These are phyloP conservation scores for Xanthoconium stramineum DNA, from an alignment of 768 basidiomycete genomes.

Conservation along the genomic window DNA sequence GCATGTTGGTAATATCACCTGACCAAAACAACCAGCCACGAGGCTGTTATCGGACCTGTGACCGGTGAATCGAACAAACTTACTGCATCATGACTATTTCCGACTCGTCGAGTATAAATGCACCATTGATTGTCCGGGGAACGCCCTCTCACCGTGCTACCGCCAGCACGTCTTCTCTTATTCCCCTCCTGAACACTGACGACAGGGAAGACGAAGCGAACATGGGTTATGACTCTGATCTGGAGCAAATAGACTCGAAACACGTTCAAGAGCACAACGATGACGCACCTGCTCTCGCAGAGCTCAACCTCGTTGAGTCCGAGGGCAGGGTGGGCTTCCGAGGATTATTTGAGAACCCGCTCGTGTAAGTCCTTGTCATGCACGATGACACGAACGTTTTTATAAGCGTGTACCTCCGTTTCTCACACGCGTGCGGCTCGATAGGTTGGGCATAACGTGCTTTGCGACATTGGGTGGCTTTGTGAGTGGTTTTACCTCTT, in stretches of 20 bases:
- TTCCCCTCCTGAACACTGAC: slow-evolving; percentile 4
- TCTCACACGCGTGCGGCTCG: background rate
- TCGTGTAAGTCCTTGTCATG: slow-evolving; percentile 19
- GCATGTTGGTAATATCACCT: too few relatives aligned
- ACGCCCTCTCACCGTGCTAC: slow-evolving; percentile 1
- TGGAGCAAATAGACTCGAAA: background rate
- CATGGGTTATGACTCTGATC: slow-evolving; percentile 9
- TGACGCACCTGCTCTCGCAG: background rate
- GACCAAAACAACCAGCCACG: too few relatives aligned
- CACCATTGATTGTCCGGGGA: background rate
- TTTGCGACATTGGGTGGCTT: slow-evolving; percentile 33
- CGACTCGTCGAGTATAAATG: slow-evolving; percentile 18
- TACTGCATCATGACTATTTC: background rate
- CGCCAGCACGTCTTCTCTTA: slow-evolving; percentile 15
- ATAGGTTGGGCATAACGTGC: slow-evolving; percentile 30
- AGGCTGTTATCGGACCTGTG: too few relatives aligned
- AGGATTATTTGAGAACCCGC: slow-evolving; percentile 28
- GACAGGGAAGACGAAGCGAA: slow-evolving; percentile 7
- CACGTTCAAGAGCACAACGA: background rate
- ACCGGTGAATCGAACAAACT: too few relatives aligned
- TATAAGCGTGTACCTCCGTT: background rate
- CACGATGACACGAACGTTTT: background rate
- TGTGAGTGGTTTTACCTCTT: slow-evolving; percentile 15
- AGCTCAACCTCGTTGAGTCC: slow-evolving; percentile 10
- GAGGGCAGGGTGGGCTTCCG: slow-evolving; percentile 25